A percentile compares a stretch with the other conserved stretches of the same genome.
phyloP scores from a whole-genome alignment of 2,329 filamentous ascomycete species.

The Aspergillus fumigatus region DNA sequence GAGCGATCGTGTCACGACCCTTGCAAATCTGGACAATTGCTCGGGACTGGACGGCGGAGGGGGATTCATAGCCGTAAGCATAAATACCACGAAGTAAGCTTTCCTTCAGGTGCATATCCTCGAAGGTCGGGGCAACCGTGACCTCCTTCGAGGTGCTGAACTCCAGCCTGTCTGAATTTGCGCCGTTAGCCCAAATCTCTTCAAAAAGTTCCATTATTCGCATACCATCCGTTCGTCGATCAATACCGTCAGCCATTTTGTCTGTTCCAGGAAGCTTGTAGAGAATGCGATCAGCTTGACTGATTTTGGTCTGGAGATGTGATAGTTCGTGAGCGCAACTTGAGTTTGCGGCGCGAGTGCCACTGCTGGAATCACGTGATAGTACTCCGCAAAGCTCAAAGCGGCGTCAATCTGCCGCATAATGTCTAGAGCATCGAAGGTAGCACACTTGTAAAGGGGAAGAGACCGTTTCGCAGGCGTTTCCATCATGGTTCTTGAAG shows the following conservation, averaged over 20 bases:
- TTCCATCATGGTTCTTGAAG: slow-evolving; percentile 72
- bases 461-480: not conserved
- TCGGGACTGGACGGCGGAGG: slow-evolving; percentile 93
- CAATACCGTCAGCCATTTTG: slow-evolving; percentile 87
- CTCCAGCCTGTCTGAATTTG: slow-evolving; percentile 75
- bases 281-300: slow-evolving; percentile 9
- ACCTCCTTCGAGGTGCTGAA: slow-evolving; percentile 98
- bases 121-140: slow-evolving; percentile 83
- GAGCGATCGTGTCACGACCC: slow-evolving; percentile 95
- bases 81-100: slow-evolving; percentile 96
- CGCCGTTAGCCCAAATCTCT: slow-evolving; percentile 21
- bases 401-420: slow-evolving; percentile 6
- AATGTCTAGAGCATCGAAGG: not conserved
- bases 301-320: slow-evolving; percentile 1
- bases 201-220: not conserved
- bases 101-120: slow-evolving; percentile 96
- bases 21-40: slow-evolving; percentile 99
- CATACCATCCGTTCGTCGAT: slow-evolving; percentile 75
- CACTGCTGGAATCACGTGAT: slow-evolving; percentile 23
- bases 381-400: slow-evolving; percentile 21
- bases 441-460: not conserved
- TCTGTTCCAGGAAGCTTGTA: slow-evolving; percentile 6
- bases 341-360: slow-evolving; percentile 18
- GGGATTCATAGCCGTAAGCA: slow-evolving; percentile 97
- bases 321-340: slow-evolving; percentile 14